Evolutionary conservation across 208 protist genomes (phyloP).

Genomic region (Herpetomonas tarakana): DNA sequence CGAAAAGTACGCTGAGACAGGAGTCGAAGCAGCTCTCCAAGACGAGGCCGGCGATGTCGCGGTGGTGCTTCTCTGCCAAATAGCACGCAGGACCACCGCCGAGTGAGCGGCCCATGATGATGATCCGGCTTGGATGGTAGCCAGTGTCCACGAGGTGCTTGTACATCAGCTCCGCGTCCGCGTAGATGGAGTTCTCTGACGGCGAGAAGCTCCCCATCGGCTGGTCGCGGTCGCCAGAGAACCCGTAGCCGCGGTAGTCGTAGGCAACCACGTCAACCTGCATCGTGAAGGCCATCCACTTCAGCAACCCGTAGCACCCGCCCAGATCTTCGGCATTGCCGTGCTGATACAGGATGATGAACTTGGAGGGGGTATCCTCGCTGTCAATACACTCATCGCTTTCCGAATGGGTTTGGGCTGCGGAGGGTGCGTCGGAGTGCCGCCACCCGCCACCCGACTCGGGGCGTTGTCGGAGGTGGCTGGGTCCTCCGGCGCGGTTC

Average conservation of each 20-base stretch:
- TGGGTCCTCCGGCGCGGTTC: not conserved
- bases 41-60: slow-evolving; percentile 50
- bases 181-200: slow-evolving; percentile 49
- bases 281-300: slow-evolving; percentile 22
- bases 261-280: slow-evolving; percentile 47
- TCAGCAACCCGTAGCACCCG: slow-evolving; percentile 23
- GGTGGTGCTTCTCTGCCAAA: slow-evolving; percentile 63
- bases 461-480: not conserved
- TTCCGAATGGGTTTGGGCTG: not conserved
- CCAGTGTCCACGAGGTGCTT: slow-evolving; percentile 28
- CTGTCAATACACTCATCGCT: not conserved
- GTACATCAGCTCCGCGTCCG: slow-evolving; percentile 71
- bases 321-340: slow-evolving; percentile 76
- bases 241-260: slow-evolving; percentile 82
- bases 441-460: not conserved
- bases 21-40: slow-evolving; percentile 75
- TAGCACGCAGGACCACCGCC: slow-evolving; percentile 75
- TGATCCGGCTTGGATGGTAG: slow-evolving; percentile 34
- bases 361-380: not conserved
- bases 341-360: slow-evolving; percentile 70
- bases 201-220: not conserved
- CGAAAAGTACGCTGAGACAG: slow-evolving; percentile 46
- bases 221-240: slow-evolving; percentile 25
- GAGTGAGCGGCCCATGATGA: slow-evolving; percentile 76
- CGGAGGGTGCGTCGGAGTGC: not conserved